phyloP scores from a whole-genome alignment of 2,329 filamentous ascomycete species.

The Venturia asperata region DNA sequence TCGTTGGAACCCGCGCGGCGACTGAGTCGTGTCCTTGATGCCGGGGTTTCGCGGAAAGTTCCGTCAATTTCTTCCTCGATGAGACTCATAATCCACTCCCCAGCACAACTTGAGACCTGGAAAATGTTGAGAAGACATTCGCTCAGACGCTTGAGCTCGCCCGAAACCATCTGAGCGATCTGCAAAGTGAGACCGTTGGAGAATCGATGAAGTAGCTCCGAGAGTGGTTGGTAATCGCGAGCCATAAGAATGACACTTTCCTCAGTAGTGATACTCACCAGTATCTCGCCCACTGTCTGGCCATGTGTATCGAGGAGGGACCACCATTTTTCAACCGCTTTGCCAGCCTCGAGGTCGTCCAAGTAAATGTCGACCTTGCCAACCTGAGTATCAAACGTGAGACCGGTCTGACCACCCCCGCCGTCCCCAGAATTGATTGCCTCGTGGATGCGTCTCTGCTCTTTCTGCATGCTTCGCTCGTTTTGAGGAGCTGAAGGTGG shows the following conservation, averaged over 20 bases:
- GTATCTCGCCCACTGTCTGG: conserved; percentile 71
- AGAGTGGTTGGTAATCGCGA: conserved; percentile 75
- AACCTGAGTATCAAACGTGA: conserved; percentile 45
- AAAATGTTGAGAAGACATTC: conserved; percentile 91
- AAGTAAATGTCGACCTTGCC: conserved; percentile 77
- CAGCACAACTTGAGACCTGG: conserved; percentile 76
- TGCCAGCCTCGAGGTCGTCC: conserved; percentile 67
- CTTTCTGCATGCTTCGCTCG: conserved; percentile 33
- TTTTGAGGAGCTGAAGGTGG: conserved; percentile 27
- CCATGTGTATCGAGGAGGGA: conserved; percentile 69
- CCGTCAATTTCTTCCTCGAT: conserved; percentile 98
- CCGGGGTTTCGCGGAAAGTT: conserved; percentile 70
- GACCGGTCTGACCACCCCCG: conserved; percentile 37
- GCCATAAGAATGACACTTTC: conserved; percentile 85
- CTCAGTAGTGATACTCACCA: conserved; percentile 75
- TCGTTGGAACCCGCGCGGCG: conserved; percentile 63
- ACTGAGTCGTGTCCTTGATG: conserved; percentile 60
- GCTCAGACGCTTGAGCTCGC: conserved; percentile 70
- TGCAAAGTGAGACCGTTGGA: conserved; percentile 75
- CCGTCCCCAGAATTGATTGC: conserved; percentile 28
- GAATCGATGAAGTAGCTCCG: conserved; percentile 78
- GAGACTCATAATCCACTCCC: conserved; percentile 85
- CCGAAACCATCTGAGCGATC: conserved; percentile 70
- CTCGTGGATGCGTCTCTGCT: conserved; percentile 35
- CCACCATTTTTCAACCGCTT: conserved; percentile 80